Base-by-base conservation (phyloP, 768 basidiomycete species). In the Amanita subjunquillea region DNA sequence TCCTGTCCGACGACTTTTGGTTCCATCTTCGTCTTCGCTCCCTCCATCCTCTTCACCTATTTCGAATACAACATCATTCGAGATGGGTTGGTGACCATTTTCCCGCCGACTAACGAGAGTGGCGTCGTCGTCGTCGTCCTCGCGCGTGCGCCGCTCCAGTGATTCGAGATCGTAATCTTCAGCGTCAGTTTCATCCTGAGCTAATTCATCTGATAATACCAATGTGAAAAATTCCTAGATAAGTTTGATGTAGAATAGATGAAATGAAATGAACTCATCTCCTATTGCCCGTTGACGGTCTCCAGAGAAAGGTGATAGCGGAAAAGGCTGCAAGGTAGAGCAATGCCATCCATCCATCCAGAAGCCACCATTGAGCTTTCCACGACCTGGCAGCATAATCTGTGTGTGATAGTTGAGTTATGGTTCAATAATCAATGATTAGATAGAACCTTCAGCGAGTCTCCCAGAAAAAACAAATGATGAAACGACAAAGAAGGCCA, bases 171-270 rank as follows among this genome's bases (percentile, higher is more conserved):
- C 91, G 60, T 91, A 94, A 62, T 93, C 87, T 63, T 96, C 90
- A 0, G 91, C 94, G 58, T 94, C 93, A 60, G 87, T 85, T 62
- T 94, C 91, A 60, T 93, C 87, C 69, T 94, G 92, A 23, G 96
- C 91, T 49, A 98, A 69, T 70, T 99, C 96, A 57, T 97, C 94
- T 23, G 91, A 94, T 87, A 97, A 93, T 34, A 91, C 83, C 56
- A 99, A 81, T 65, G 86, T 88, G 58, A 62, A 75, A 59, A 75
- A 25, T 22, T 15, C 69, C 29, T 47, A 46, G 56, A 48, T 55
- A 54, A 55, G 57, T 58, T 56, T 60, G 45, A 66, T 55, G 40
- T 54, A 47, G 53, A 51, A 52, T 41, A 61, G 54, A 68, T 59
- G 39, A 55, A 34, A 50, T 5, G 51, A 30, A 49, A 13, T 57